Base-by-base conservation (phyloP, 2,329 filamentous ascomycete genomes). In the Alternaria triticimaculans region DNA sequence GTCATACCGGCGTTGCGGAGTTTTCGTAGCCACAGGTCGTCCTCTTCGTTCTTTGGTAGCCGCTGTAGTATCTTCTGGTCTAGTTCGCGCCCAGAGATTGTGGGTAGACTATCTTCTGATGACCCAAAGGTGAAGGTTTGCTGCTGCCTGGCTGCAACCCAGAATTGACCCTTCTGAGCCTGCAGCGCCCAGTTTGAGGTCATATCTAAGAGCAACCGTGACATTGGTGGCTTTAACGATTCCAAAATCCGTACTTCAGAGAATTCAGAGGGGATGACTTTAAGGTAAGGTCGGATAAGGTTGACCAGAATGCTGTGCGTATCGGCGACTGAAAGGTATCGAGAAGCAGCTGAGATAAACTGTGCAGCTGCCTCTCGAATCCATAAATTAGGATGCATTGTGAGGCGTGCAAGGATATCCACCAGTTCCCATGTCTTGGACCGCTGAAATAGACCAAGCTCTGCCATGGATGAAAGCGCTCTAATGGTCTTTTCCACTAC, bases 311-410 rank as follows among this genome's bases (percentile, higher is more conserved):
- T 92, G 67, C 94, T 97, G 72, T 92, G 89, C 43, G 90, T 87
- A 77, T 98, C 95, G 4, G 95, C 93, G 21, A 87, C 83, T 0
- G 92, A 92, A 15, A 98, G 80, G 72, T 91, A 94, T 62, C 85
- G 90, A 2, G 92, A 90, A 1, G 92, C 88, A 59, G 91, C 89
- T 4, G 93, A 89, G 41, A 98, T 84, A 70, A 97, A 97, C 67
- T 95, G 90, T 8, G 92, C 88, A 3, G 95, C 90, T 10, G 95
- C 92, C 81, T 98, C 95, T 41, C 95, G 89, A 57, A 99, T 94
- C 95, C 96, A 99, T 9, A 93, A 84, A 71, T 97, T 98, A 0
- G 96, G 96, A 76, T 99, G 96, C 84, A 97, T 90, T 12, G 94
- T 90, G 73, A 98, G 97, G 4, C 94, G 89, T 7, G 88, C 90